Evolutionary conservation across 345 rosid genomes (phyloP).

Genomic region (Gossypium arboreum): DNA sequence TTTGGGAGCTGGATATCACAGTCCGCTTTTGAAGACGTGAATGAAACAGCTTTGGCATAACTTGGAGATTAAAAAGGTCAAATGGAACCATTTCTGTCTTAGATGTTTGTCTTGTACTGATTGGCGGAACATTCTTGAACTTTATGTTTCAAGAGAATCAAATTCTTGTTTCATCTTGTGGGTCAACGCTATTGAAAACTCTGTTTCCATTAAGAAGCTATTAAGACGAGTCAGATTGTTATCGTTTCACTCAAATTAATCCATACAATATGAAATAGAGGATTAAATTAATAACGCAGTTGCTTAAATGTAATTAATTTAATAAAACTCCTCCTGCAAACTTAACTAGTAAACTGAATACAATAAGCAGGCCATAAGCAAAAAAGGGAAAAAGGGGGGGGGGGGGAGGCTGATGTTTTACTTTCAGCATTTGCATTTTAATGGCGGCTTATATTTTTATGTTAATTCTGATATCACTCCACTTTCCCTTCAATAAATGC

Average conservation of each 20-base stretch:
- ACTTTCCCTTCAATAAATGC: no score
- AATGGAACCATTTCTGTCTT: constrained; percentile 9
- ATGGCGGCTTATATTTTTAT: no score
- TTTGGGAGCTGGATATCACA: neutral
- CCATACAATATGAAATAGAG: neutral
- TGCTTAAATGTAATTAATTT: neutral
- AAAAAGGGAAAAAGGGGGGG: no score
- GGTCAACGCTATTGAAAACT: constrained; percentile 1
- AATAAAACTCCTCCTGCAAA: neutral
- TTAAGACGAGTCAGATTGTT: constrained; percentile 2
- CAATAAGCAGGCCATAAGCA: neutral
- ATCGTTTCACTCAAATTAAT: neutral
- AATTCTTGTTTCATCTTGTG: neutral
- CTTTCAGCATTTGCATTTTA: no score
- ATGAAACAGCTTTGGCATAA: constrained; percentile 1
- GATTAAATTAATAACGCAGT: neutral
- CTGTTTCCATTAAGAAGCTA: neutral
- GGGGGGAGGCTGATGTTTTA: no score
- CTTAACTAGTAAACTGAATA: neutral
- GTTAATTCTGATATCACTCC: no score
- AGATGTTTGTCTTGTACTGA: neutral
- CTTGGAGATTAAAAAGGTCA: neutral
- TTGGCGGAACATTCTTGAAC: constrained; percentile 8
- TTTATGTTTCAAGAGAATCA: constrained; percentile 3
- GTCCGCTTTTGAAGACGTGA: neutral